Evolutionary conservation across 345 rosid genomes (phyloP), one percentile per base, ranked within the genome.

Genomic region (Lepidium didymum): DNA sequence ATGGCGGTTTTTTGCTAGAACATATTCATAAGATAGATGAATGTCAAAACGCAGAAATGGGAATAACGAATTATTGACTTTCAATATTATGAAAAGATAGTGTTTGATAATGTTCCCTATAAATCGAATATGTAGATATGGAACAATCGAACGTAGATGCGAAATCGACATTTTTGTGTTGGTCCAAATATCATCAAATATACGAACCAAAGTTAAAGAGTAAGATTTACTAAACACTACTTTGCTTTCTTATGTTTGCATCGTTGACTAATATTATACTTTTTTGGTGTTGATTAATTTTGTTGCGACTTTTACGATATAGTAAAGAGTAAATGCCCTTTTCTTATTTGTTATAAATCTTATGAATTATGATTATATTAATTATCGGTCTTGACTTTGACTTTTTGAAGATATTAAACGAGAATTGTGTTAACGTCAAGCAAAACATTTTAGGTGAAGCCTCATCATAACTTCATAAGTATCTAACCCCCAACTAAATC

Each of bases 401-500:
- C 68, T 41, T 61, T 50, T 31, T 60, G 16, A 70, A 51, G 41
- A 42, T 19, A 10, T 36, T 51, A 46, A 43, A 70, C 14, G 54
- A 61, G 45, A 70, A 52, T 29, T 70, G 47, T 70, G 45, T 61
- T 61, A 62, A 52, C 54, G 61, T 70, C 62, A 62, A 70, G 29
- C 43, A 61, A 52, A 52, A 44, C 23, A 31, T 55, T 64, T 45
- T 54, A 15, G 51, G 64, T 53, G 64, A 34, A 42, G 69, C 7
- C 38, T 54, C 42, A 18, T 54, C 68, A 43, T 41, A 50, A 59
- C 42, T 13, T 62, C 68, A 43, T 41, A 50, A 59, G 54, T 33
- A 49, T 61, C 49, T 62, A 71, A 71, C 63, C 11, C 49, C 56
- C 75, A 71, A 55, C 75, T 62, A 70, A 43, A 31, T 42, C 44